phyloP scores from a whole-genome alignment of 1,284 basidiomycete species.

The Cutaneotrichosporon mucoides region DNA sequence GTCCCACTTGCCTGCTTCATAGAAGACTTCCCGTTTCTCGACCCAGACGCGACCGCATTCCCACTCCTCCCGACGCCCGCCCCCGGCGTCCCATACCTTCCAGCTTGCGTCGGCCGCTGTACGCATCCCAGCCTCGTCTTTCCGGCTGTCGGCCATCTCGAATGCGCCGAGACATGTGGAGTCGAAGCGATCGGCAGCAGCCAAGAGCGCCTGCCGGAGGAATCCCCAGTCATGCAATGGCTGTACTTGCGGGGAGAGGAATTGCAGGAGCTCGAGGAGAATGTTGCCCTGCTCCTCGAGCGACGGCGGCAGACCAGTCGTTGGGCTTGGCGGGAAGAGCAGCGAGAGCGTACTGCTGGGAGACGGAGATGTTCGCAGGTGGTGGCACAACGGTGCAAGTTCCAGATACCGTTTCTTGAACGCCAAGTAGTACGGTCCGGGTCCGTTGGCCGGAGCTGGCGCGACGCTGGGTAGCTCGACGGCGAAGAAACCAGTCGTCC shows the following conservation, averaged over 20 bases:
- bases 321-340: slow-evolving; percentile 55
- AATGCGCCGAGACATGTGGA: slow-evolving; percentile 76
- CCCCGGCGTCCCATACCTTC: slow-evolving; percentile 61
- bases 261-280: slow-evolving; percentile 48
- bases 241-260: slow-evolving; percentile 61
- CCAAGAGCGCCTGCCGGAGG: slow-evolving; percentile 63
- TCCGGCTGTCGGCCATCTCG: slow-evolving; percentile 68
- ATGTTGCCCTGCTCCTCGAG: slow-evolving; percentile 32
- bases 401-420: slow-evolving; percentile 40
- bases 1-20: slow-evolving; percentile 73
- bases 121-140: slow-evolving; percentile 68
- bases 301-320: slow-evolving; percentile 26
- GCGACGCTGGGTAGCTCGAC: slow-evolving; percentile 26
- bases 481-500: slow-evolving; percentile 48
- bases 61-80: slow-evolving; percentile 60
- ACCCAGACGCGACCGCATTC: slow-evolving; percentile 89
- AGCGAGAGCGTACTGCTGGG: slow-evolving; percentile 55
- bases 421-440: slow-evolving; percentile 36
- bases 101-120: slow-evolving; percentile 75
- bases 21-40: slow-evolving; percentile 91
- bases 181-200: slow-evolving; percentile 81
- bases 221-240: slow-evolving; percentile 65
- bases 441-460: slow-evolving; percentile 7
- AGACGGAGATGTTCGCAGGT: slow-evolving; percentile 54
- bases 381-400: slow-evolving; percentile 35